A percentile compares a stretch with the other conserved stretches of the same genome.
phyloP scores from a whole-genome alignment of 768 basidiomycete species.

The Boletus pseudopeckii region DNA sequence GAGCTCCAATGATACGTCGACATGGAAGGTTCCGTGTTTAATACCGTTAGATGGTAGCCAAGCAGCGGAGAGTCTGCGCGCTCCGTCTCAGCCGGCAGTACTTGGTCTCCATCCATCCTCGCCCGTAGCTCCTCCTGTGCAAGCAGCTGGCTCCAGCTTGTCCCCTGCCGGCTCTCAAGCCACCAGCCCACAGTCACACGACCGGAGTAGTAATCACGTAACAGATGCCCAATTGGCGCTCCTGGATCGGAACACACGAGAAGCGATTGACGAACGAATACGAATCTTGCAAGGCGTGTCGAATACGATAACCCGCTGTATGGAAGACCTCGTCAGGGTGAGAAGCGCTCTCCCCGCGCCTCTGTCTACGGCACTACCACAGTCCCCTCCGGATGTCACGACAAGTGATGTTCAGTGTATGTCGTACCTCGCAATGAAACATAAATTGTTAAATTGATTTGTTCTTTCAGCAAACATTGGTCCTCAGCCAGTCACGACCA shows the following conservation, averaged over 20 bases:
- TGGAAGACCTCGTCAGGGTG: constrained; percentile 75
- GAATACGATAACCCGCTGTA: constrained; percentile 63
- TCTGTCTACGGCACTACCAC: constrained; percentile 10
- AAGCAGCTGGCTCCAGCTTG: not conserved
- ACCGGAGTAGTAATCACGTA: constrained; percentile 24
- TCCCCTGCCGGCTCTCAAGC: not conserved
- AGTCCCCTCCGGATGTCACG: constrained; percentile 11
- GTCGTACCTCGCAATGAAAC: not conserved
- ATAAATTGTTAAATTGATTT: not conserved
- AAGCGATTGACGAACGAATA: constrained; percentile 83
- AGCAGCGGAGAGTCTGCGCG: not conserved
- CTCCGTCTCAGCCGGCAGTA: not conserved
- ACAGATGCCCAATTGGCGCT: constrained; percentile 57
- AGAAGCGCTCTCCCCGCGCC: constrained; percentile 63
- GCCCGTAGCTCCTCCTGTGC: not conserved
- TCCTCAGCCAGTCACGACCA: not conserved
- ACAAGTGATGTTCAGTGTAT: constrained; percentile 10
- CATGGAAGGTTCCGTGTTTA: constrained; percentile 25
- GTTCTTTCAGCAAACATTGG: not conserved
- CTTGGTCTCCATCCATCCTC: constrained; percentile 12
- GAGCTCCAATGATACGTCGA: constrained; percentile 6
- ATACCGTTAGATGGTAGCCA: constrained; percentile 23
- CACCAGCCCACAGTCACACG: constrained; percentile 29
- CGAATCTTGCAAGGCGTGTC: constrained; percentile 78
- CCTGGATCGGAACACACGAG: constrained; percentile 67